Percentiles rank a stretch among this genome's conserved stretches.
Conservation (phyloP, 306 rosid genomes). For the Cyamopsis tetragonoloba region DNA sequence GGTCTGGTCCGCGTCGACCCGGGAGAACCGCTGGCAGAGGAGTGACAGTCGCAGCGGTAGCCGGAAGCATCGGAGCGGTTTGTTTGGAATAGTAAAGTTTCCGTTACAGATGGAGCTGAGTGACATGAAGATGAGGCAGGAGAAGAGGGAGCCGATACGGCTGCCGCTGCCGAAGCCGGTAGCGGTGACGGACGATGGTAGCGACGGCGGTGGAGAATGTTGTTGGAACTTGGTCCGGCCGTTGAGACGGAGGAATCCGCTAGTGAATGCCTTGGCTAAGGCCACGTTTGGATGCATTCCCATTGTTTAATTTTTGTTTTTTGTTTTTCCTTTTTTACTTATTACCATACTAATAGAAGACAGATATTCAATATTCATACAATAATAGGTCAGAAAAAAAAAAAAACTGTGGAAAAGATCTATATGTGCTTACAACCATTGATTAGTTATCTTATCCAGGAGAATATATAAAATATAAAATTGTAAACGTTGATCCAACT, state of each 20-base stretch:
- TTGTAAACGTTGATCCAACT: background rate
- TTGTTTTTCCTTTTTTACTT: too few species aligned
- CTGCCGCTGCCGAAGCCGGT: background rate
- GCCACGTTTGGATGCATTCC: constrained; percentile 4
- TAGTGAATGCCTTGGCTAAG: background rate
- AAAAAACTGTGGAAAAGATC: background rate
- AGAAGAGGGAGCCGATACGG: background rate
- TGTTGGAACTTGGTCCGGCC: constrained; percentile 5
- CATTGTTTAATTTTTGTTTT: too few species aligned
- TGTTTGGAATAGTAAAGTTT: constrained; percentile 22
- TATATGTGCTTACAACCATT: constrained; percentile 23
- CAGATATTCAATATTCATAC: too few species aligned
- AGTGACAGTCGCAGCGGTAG: background rate
- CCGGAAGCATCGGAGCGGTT: background rate
- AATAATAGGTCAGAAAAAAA: too few species aligned
- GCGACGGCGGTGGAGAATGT: background rate
- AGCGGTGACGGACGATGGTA: too few species aligned
- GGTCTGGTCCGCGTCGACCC: too few species aligned
- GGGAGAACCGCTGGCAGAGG: too few species aligned
- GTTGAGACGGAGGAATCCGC: background rate
- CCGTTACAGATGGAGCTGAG: constrained; percentile 29
- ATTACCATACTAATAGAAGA: too few species aligned
- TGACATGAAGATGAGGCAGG: constrained; percentile 24
- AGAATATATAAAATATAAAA: background rate
- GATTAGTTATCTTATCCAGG: constrained; percentile 39